Evolutionary conservation across 805 yeast genomes (phyloP).

Genomic region (Kazachstania taianensis): DNA sequence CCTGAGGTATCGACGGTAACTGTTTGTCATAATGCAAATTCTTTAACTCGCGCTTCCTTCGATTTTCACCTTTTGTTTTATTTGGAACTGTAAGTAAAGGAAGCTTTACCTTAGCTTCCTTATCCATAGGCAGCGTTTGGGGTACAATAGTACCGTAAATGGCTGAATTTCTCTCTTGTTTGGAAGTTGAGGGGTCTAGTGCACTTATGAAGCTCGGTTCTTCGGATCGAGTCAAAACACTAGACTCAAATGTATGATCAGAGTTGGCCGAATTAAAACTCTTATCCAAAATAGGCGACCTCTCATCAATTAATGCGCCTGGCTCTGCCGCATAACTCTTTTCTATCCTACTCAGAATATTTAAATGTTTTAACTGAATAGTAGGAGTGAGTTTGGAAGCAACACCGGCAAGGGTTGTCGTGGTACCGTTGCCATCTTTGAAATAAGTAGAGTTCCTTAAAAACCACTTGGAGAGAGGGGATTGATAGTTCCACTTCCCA

Average conservation of each 20-base stretch:
- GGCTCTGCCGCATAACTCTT: slow-evolving; percentile 9
- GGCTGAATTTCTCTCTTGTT: slow-evolving; percentile 4
- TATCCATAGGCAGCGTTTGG: slow-evolving; percentile 3
- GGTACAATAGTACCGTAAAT: slow-evolving; percentile 12
- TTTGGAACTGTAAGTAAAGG: neutral
- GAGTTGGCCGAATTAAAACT: neutral
- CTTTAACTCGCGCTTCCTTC: neutral
- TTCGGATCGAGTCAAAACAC: neutral
- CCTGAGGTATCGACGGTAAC: slow-evolving; percentile 2
- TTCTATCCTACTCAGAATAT: slow-evolving; percentile 17
- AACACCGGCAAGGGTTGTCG: slow-evolving; percentile 1
- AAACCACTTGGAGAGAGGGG: slow-evolving; percentile 29
- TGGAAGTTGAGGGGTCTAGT: neutral
- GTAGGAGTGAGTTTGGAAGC: slow-evolving; percentile 16
- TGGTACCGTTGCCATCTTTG: slow-evolving; percentile 7
- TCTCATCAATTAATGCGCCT: slow-evolving; percentile 12
- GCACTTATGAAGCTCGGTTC: too few relatives aligned
- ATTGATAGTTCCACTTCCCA: slow-evolving; percentile 25
- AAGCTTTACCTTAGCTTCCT: neutral
- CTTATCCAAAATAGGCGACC: slow-evolving; percentile 16
- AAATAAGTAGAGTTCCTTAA: slow-evolving; percentile 23
- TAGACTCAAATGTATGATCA: neutral
- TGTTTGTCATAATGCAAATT: neutral
- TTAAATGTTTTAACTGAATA: slow-evolving; percentile 20
- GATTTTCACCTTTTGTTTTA: neutral